Conservation (phyloP, 306 rosid species). For the Castanopsis chinensis region DNA sequence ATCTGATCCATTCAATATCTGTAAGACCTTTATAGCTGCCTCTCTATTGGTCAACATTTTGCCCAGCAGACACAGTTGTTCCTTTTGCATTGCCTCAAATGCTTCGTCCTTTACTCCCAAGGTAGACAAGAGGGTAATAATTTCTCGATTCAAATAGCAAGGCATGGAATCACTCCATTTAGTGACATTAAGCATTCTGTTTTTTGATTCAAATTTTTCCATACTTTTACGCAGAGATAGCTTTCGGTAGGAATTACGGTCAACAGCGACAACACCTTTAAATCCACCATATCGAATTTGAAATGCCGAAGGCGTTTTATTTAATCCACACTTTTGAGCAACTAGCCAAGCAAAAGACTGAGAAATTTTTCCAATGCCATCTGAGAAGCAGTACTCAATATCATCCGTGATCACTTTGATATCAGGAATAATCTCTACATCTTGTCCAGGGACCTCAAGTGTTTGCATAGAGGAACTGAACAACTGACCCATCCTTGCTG, state of each 20-base stretch:
- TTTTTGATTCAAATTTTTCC: slow-evolving; percentile 80
- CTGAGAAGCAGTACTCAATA: slow-evolving; percentile 80
- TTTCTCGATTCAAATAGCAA: slow-evolving; percentile 90
- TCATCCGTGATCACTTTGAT: slow-evolving; percentile 61
- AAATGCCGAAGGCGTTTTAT: slow-evolving; percentile 76
- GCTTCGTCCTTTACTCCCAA: slow-evolving; percentile 75
- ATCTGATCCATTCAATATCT: slow-evolving; percentile 58
- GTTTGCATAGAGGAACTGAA: slow-evolving; percentile 90
- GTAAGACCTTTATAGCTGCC: slow-evolving; percentile 64
- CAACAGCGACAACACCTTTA: slow-evolving; percentile 90
- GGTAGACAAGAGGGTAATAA: slow-evolving; percentile 70
- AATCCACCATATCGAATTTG: slow-evolving; percentile 96
- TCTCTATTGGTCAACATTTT: slow-evolving; percentile 61
- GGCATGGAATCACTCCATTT: slow-evolving; percentile 84
- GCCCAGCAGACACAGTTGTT: slow-evolving; percentile 59
- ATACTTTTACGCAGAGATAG: slow-evolving; percentile 80
- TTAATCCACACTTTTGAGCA: slow-evolving; percentile 69
- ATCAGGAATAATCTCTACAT: slow-evolving; percentile 86
- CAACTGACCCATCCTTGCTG: slow-evolving; percentile 98
- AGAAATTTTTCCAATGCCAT: slow-evolving; percentile 93
- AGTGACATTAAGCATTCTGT: slow-evolving; percentile 81
- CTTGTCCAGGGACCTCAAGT: slow-evolving; percentile 56
- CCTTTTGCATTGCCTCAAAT: slow-evolving; percentile 70
- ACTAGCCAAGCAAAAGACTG: slow-evolving; percentile 72
- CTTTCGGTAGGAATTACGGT: slow-evolving; percentile 69